Conservation (phyloP, 805 yeast genomes). For the Kockiozyma suomiensis region DNA sequence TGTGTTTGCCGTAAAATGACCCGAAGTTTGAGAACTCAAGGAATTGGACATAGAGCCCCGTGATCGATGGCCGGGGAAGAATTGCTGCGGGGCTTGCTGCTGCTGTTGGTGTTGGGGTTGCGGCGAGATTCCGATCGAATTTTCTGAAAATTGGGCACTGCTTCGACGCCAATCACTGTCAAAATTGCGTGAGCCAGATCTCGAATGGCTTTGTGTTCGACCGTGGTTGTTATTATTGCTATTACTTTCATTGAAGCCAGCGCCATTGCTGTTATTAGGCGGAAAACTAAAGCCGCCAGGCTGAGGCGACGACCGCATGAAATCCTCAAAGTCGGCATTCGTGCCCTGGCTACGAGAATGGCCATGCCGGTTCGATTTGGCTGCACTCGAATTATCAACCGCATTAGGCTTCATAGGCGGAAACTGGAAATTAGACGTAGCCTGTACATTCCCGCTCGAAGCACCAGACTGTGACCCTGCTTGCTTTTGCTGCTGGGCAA, state of each 20-base stretch:
- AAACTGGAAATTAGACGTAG: conserved; percentile 26
- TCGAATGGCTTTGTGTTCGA: conserved; percentile 18
- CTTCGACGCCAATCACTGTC: conserved; percentile 34
- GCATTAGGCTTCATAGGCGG: conserved; percentile 25
- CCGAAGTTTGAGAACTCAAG: conserved; percentile 9
- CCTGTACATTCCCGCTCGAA: conserved; percentile 1
- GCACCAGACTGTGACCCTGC: not conserved
- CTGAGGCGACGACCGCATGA: conserved; percentile 12
- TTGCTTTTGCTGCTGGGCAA: conserved; percentile 66
- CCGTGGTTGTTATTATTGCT: not conserved
- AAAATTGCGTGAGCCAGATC: conserved; percentile 34
- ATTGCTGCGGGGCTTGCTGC: conserved; percentile 38
- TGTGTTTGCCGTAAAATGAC: conserved; percentile 5
- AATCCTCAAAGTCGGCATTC: conserved; percentile 19
- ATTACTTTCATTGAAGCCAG: conserved; percentile 1
- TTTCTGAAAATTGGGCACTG: conserved; percentile 16
- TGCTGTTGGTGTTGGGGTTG: conserved; percentile 17
- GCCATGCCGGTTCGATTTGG: conserved; percentile 12
- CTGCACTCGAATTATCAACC: conserved; percentile 6
- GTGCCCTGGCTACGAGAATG: conserved; percentile 28
- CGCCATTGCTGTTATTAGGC: conserved; percentile 6
- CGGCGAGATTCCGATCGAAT: conserved; percentile 9
- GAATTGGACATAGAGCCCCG: conserved; percentile 59
- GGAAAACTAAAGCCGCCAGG: conserved; percentile 20
- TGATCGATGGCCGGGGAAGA: conserved; percentile 78